phyloP scores from a whole-genome alignment of 2,329 filamentous ascomycete species.

The Triangularia verruculosa region DNA sequence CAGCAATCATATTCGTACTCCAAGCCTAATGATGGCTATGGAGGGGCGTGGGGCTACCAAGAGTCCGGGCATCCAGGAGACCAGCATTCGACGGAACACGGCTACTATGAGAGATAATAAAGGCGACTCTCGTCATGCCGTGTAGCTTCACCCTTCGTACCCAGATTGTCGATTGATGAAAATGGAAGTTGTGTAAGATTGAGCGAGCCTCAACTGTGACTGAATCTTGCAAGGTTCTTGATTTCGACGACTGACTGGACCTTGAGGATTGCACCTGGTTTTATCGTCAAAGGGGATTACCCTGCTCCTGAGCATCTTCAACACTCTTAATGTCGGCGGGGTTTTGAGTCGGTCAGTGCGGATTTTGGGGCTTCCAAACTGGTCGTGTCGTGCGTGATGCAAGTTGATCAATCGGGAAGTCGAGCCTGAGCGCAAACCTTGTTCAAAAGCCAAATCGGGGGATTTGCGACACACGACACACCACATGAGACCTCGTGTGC shows the following conservation, averaged over 20 bases:
- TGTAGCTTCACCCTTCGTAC: background rate
- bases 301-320: background rate
- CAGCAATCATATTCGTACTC: constrained; percentile 44
- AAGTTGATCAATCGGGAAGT: constrained; percentile 23
- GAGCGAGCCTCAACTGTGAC: background rate
- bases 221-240: background rate
- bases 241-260: background rate
- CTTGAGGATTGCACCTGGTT: background rate
- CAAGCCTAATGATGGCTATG: constrained; percentile 38
- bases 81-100: constrained; percentile 27
- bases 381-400: constrained; percentile 20
- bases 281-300: constrained; percentile 9
- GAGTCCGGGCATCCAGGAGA: constrained; percentile 28
- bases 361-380: constrained; percentile 12
- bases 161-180: background rate
- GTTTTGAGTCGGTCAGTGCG: constrained; percentile 14
- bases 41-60: constrained; percentile 36
- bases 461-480: constrained; percentile 28
- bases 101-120: constrained; percentile 36
- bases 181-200: background rate
- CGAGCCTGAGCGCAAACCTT: constrained; percentile 27
- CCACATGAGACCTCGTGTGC: constrained; percentile 23
- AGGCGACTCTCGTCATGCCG: background rate
- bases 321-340: constrained; percentile 3
- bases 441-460: constrained; percentile 22